Percentiles rank a stretch among this genome's conserved stretches.
phyloP scores from a whole-genome alignment of 2,329 filamentous ascomycete species.

The Sporothrix curviconia region DNA sequence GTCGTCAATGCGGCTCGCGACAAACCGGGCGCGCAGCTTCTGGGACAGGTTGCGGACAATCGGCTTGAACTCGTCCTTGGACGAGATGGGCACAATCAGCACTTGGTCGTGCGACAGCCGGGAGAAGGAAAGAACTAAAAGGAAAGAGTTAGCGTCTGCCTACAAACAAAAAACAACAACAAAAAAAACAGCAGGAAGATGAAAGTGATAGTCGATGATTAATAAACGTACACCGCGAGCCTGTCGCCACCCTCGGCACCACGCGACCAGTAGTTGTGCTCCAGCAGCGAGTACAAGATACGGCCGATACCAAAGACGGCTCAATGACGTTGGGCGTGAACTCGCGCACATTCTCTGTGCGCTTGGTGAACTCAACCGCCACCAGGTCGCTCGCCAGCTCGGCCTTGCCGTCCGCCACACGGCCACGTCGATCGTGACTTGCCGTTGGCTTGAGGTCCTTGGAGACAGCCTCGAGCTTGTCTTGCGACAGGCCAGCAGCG shows the following conservation, averaged over 20 bases:
- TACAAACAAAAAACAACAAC: background rate
- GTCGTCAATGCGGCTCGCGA: slow-evolving; percentile 84
- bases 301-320: slow-evolving; percentile 96
- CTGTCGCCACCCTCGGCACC: slow-evolving; percentile 61
- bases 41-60: slow-evolving; percentile 65
- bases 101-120: slow-evolving; percentile 87
- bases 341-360: slow-evolving; percentile 77
- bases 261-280: slow-evolving; percentile 93
- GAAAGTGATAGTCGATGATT: slow-evolving; percentile 25
- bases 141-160: background rate
- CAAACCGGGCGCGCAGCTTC: slow-evolving; percentile 66
- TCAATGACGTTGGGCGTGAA: slow-evolving; percentile 96
- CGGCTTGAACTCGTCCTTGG: slow-evolving; percentile 74
- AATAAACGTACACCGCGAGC: slow-evolving; percentile 82
- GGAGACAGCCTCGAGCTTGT: slow-evolving; percentile 71
- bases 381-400: slow-evolving; percentile 75
- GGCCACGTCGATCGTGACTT: slow-evolving; percentile 72
- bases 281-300: slow-evolving; percentile 86
- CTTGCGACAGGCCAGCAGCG: slow-evolving; percentile 68
- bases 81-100: slow-evolving; percentile 81
- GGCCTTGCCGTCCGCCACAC: slow-evolving; percentile 62
- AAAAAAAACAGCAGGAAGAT: background rate
- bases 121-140: slow-evolving; percentile 52
- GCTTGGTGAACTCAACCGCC: slow-evolving; percentile 74
- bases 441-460: slow-evolving; percentile 66